These are phyloP conservation scores for Wickerhamiella alocasiicola DNA, from an alignment of 805 yeast species.

Conservation along the genomic window DNA sequence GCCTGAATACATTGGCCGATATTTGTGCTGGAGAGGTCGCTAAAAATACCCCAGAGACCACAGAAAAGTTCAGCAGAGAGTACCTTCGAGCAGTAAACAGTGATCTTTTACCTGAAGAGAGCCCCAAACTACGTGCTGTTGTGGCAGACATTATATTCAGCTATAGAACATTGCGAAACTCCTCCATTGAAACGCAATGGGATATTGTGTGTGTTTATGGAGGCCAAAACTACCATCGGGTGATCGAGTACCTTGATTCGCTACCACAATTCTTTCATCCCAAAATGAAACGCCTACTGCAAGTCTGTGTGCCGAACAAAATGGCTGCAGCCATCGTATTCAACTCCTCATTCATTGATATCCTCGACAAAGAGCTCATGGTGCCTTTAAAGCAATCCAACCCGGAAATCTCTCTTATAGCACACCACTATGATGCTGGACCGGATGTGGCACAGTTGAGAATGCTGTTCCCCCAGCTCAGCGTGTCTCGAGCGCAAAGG, in stretches of 20 bases:
- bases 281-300: constrained; percentile 4
- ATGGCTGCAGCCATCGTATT: constrained; percentile 1
- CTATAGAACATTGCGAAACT: constrained; percentile 2
- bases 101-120: not conserved
- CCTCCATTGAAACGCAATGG: constrained; percentile 7
- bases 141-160: not conserved
- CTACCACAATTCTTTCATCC: constrained; percentile 7
- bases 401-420: constrained; percentile 1
- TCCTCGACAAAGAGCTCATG: constrained; percentile 1
- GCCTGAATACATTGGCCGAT: not conserved
- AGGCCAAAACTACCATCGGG: not conserved
- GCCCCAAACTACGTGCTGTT: not conserved
- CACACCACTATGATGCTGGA: constrained; percentile 1
- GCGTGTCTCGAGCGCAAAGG: constrained; percentile 1
- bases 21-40: not conserved
- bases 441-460: not conserved
- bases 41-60: not conserved
- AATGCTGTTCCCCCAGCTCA: constrained; percentile 6
- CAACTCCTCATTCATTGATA: constrained; percentile 1
- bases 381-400: not conserved
- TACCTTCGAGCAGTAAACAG: constrained; percentile 1
- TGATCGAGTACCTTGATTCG: constrained; percentile 1
- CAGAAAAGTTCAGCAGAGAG: constrained; percentile 3
- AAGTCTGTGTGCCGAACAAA: constrained; percentile 1
- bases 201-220: constrained; percentile 7